Conservation (phyloP, 768 basidiomycete species). For the Tulasnella sp. region DNA sequence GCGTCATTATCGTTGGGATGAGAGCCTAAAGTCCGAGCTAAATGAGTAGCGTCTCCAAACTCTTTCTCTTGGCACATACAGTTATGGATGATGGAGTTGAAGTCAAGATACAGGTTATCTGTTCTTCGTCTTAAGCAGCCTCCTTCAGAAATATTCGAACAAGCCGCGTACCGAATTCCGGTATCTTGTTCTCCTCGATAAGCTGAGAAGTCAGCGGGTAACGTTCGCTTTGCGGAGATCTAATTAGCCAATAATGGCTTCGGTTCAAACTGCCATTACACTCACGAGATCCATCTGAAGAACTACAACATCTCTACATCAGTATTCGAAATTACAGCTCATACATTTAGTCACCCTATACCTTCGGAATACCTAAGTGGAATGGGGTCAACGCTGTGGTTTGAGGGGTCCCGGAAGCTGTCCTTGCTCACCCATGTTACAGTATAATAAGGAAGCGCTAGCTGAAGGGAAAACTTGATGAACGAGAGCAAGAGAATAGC, state of each 20-base stretch:
- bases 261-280: slow-evolving; percentile 12
- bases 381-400: background rate
- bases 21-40: slow-evolving; percentile 41
- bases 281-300: slow-evolving; percentile 92
- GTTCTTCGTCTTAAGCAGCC: background rate
- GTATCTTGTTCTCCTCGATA: slow-evolving; percentile 97
- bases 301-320: slow-evolving; percentile 41
- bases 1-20: slow-evolving; percentile 96
- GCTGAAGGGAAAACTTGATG: background rate
- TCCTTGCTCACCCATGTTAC: slow-evolving; percentile 3
- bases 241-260: background rate
- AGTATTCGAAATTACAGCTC: background rate
- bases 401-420: background rate
- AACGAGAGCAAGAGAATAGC: background rate
- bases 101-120: slow-evolving; percentile 91
- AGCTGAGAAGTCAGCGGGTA: slow-evolving; percentile 97
- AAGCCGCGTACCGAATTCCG: slow-evolving; percentile 70
- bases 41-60: background rate
- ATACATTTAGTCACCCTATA: slow-evolving; percentile 16
- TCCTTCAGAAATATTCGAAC: background rate
- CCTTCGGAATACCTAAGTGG: slow-evolving; percentile 38
- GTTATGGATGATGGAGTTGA: slow-evolving; percentile 87
- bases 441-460: background rate
- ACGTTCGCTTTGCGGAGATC: slow-evolving; percentile 53
- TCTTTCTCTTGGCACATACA: slow-evolving; percentile 29